Base-by-base conservation (phyloP, 495 filamentous ascomycete genomes). In the Cryomyces minteri region DNA sequence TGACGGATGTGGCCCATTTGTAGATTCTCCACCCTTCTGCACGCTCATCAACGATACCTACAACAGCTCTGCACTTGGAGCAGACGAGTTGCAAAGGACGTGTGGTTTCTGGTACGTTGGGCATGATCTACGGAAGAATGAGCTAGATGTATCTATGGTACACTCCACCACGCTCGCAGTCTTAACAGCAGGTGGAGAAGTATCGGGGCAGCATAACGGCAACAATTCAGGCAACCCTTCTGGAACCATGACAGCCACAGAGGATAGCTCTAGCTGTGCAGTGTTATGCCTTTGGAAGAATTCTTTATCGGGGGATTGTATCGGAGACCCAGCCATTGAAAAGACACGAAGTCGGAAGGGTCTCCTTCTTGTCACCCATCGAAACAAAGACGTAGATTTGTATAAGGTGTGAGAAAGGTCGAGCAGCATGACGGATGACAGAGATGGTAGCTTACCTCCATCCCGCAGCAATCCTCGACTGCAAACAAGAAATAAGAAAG, bases 401-500 rank as follows among this genome's bases (percentile, higher is more conserved):
- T n/a, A n/a, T n/a, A n/a, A n/a, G n/a, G 34, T 37, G 34, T 37
- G 34, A 37, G 12, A 37, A n/a, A n/a, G 34, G 34, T 7, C 7
- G 12, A 37, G 34, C 7, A 7, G 34, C 7, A 37, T 7, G 34
- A 37, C 7, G 9, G 39, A 41, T 10, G 25, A 8, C 25, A 8
- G 39, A 41, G n/a, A 28, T 6, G 6, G 18, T 8, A 4, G 43
- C 74, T 67, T 74, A 92, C 85, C 73, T 70, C 61, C 46, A 80
- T 51, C 28, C 67, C 67, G 5, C 44, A 52, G 53, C 81, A 87
- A 54, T 95, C 80, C 1, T 53, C 51, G 36, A 77, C 65, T 0
- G 70, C 57, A 31, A 95, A 58, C 6, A 93, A 59, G 44, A 96
- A 76, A 37, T 76, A 80, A n/a, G 74, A 74, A 36, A 83, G 64